phyloP scores from a whole-genome alignment of 2,329 filamentous ascomycete genomes.

The Tolypocladium album region DNA sequence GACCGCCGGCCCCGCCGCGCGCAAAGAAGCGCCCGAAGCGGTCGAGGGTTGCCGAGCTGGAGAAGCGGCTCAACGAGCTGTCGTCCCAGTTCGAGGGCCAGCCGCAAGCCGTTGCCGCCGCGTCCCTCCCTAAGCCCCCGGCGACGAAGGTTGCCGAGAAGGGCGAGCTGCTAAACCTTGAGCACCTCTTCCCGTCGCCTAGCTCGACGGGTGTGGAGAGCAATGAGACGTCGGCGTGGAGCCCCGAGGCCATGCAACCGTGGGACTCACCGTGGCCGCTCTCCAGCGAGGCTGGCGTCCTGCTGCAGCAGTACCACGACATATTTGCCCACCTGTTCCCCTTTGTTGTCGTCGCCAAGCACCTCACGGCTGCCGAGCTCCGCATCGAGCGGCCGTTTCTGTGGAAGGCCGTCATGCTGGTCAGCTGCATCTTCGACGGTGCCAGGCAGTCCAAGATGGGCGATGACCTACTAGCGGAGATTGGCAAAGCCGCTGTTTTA shows the following conservation, averaged over 20 bases:
- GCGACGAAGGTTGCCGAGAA: conserved; percentile 5
- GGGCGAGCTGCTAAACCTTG: conserved; percentile 15
- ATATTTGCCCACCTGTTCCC: conserved; percentile 28
- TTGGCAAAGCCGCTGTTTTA: conserved; percentile 27
- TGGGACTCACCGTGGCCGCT: conserved; percentile 29
- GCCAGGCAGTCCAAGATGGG: conserved; percentile 31
- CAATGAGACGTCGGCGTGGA: conserved; percentile 10
- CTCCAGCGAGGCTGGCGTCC: conserved; percentile 25
- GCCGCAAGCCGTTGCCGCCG: conserved; percentile 6
- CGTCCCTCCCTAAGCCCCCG: conserved; percentile 4
- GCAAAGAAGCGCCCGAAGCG: conserved; percentile 34
- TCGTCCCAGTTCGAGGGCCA: conserved; percentile 30
- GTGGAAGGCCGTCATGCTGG: conserved; percentile 40
- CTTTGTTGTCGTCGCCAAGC: conserved; percentile 30
- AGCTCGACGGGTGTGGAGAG: conserved; percentile 10
- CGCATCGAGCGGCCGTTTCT: conserved; percentile 28
- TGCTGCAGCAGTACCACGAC: conserved; percentile 25
- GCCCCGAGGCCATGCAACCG: conserved; percentile 8
- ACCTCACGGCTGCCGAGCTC: conserved; percentile 24
- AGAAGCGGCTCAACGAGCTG: conserved; percentile 37
- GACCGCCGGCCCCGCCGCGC: conserved; percentile 35
- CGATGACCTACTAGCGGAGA: conserved; percentile 30
- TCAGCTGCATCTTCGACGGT: conserved; percentile 29
- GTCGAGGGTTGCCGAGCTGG: conserved; percentile 38
- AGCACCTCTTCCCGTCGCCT: conserved; percentile 24